phyloP scores from a whole-genome alignment of 2,329 filamentous ascomycete genomes.

The Ophiostoma himal-ulmi region DNA sequence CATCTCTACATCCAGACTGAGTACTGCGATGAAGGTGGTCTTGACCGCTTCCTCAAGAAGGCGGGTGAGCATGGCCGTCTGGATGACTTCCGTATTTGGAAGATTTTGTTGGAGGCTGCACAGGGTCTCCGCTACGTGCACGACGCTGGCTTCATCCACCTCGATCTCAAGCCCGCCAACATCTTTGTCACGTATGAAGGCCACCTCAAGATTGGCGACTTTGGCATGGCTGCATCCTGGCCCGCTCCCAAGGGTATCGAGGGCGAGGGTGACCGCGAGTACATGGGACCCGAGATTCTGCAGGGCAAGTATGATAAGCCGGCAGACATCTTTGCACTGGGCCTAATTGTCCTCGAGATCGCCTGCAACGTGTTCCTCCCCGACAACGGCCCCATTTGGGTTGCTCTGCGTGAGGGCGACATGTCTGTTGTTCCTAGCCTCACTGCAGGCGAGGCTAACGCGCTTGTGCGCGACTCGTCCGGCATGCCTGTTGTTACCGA shows the following conservation, averaged over 20 bases:
- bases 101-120: conserved; percentile 82
- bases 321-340: conserved; percentile 88
- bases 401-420: conserved; percentile 81
- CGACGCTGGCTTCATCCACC: conserved; percentile 75
- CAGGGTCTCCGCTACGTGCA: conserved; percentile 88
- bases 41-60: conserved; percentile 78
- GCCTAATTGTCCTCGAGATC: conserved; percentile 90
- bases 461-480: conserved; percentile 66
- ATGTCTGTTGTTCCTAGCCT: conserved; percentile 83
- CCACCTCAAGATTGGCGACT: conserved; percentile 77
- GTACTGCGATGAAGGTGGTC: conserved; percentile 87
- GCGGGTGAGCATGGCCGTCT: conserved; percentile 78
- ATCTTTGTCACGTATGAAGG: conserved; percentile 77
- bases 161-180: conserved; percentile 81
- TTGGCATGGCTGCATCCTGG: conserved; percentile 74
- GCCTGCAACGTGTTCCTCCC: conserved; percentile 90
- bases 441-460: conserved; percentile 69
- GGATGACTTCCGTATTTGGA: conserved; percentile 98
- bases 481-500: conserved; percentile 54
- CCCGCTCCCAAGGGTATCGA: conserved; percentile 72
- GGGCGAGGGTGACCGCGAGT: conserved; percentile 90
- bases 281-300: conserved; percentile 90
- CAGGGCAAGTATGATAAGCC: conserved; percentile 82
- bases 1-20: conserved; percentile 97
- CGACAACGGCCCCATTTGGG: conserved; percentile 87